Evolutionary conservation across 768 basidiomycete genomes (phyloP), one percentile per base, ranked within the genome.

Genomic region (Auriscalpium vulgare): DNA sequence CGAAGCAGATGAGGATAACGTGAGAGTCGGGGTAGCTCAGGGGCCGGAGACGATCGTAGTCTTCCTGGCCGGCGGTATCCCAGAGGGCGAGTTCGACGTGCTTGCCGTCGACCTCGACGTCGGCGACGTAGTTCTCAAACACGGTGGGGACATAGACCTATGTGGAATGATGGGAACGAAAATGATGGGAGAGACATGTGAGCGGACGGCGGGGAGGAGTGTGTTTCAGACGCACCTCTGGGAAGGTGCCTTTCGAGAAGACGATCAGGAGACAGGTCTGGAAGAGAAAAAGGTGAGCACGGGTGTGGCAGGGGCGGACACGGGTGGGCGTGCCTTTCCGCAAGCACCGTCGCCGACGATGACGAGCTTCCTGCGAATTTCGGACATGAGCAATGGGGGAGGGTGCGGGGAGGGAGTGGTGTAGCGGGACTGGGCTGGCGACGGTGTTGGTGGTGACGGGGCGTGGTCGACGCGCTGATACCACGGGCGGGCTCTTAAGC

Each of bases 11-110:
- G 64, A 98, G 83, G 76, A 99, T 98, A 72, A 99, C 95, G 71
- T 99, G 95, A n/a, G 93, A 95, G 76, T 98, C 95, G 55, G 95
- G 95, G 75, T 99, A 99, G 66, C 88, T 91, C 69, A 99, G 83
- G 58, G 97, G 97, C 55, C 97, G 84, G 63, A 99, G 91, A 66
- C 95, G 91, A 74, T 98, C 97, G 72, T 98, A 98, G 72, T 98
- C 97, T 75, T 97, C 95, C 72, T 98, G 95, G 53, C 97, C 97
- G 37, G 97, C 95, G 52, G 97, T 98, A 95, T 98, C 97, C 97
- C 97, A 98, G 65, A 99, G 76, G 34, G 97, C 95, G 66, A 99
- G 80, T 74, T 99, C 97, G 65, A 98, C 95, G 69, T 95, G 91
- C 77, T 95, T 98, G 64, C 91, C 91, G 67, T 98, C 95, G 59